phyloP scores from a whole-genome alignment of 106 monocot species.

The Posidonia australis region DNA sequence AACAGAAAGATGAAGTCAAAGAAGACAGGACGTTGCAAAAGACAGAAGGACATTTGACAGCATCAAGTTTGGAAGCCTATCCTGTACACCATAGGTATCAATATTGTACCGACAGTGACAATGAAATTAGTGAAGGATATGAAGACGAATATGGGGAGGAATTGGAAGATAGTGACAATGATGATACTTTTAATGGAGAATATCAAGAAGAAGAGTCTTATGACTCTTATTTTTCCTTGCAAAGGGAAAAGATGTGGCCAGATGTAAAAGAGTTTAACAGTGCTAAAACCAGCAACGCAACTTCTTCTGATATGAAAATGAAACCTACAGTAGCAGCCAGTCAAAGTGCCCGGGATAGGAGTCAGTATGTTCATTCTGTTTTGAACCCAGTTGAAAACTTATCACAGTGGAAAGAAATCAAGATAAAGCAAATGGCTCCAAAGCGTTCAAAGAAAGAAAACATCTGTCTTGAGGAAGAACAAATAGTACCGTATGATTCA shows the following conservation, averaged over 20 bases:
- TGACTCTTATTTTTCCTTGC: slow-evolving; percentile 67
- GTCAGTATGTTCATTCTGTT: slow-evolving; percentile 47
- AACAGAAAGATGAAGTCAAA: slow-evolving; percentile 5
- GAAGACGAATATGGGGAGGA: slow-evolving; percentile 10
- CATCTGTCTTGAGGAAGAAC: slow-evolving; percentile 8
- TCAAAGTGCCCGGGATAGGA: slow-evolving; percentile 30
- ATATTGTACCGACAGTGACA: slow-evolving; percentile 34
- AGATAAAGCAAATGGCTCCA: slow-evolving; percentile 15
- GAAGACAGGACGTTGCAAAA: slow-evolving; percentile 8
- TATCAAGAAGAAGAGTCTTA: slow-evolving; percentile 51
- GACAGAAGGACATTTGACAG: neutral
- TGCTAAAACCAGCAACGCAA: slow-evolving; percentile 11
- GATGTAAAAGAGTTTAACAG: slow-evolving; percentile 25
- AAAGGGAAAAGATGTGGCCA: slow-evolving; percentile 29
- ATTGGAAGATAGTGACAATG: slow-evolving; percentile 29
- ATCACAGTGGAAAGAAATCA: slow-evolving; percentile 60
- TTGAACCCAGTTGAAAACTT: slow-evolving; percentile 74
- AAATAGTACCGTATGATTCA: neutral
- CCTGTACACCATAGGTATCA: slow-evolving; percentile 53
- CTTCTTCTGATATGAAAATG: slow-evolving; percentile 1
- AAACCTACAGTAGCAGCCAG: slow-evolving; percentile 2
- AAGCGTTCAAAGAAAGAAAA: slow-evolving; percentile 39
- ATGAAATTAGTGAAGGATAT: slow-evolving; percentile 17
- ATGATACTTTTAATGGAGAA: neutral
- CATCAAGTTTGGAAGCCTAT: slow-evolving; percentile 10